A percentile compares a stretch with the other conserved stretches of the same genome.
phyloP scores from a whole-genome alignment of 352 stramenopile species.

The Aphanomyces astaci region DNA sequence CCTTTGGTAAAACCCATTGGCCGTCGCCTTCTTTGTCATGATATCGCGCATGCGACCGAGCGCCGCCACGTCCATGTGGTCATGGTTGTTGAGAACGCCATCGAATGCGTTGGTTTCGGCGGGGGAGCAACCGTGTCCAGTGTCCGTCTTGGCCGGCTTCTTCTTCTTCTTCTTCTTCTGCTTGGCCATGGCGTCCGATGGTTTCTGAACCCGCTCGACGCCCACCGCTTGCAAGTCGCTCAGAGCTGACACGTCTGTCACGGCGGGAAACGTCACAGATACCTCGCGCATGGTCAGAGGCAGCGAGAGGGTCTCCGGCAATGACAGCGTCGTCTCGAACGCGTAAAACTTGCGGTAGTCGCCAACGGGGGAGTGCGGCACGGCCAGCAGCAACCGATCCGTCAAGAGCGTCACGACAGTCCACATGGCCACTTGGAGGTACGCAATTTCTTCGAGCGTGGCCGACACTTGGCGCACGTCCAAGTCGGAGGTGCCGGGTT shows the following conservation, averaged over 20 bases:
- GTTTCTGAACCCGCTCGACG: not conserved
- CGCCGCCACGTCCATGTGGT: constrained; percentile 11
- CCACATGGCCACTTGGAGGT: constrained; percentile 22
- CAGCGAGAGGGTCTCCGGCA: not conserved
- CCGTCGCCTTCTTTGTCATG: constrained; percentile 16
- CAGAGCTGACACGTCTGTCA: constrained; percentile 8
- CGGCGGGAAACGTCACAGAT: constrained; percentile 6
- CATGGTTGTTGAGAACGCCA: not conserved
- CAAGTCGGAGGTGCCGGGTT: constrained; percentile 10
- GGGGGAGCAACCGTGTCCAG: not conserved
- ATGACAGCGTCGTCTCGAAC: constrained; percentile 11
- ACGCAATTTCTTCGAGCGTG: constrained; percentile 16
- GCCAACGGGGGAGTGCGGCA: constrained; percentile 11
- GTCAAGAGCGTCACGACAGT: constrained; percentile 14
- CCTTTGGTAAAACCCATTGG: constrained; percentile 23
- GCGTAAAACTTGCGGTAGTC: constrained; percentile 24
- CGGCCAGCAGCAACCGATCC: constrained; percentile 4
- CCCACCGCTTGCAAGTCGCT: constrained; percentile 10
- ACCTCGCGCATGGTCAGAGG: not conserved
- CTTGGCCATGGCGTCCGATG: not conserved
- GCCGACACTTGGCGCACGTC: constrained; percentile 20
- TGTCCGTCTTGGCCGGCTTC: not conserved
- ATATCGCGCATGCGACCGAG: constrained; percentile 20
- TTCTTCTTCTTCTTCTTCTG: constrained; percentile 17
- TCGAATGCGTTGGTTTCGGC: not conserved